Evolutionary conservation across 192 early-diverging fungal genomes (phyloP).

Genomic region (Coemansia sp.): DNA sequence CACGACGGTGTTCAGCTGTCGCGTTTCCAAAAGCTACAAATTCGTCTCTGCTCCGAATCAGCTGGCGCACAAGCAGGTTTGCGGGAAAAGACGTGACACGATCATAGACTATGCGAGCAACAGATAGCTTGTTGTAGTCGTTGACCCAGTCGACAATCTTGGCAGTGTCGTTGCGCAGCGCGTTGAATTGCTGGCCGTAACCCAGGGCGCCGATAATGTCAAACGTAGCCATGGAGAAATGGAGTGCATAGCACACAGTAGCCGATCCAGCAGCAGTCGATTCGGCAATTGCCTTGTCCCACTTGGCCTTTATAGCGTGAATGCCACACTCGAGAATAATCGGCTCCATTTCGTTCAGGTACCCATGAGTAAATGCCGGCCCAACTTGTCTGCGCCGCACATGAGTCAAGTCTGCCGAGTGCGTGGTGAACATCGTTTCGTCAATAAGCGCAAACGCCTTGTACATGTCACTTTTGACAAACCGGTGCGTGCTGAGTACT

Average conservation of each 20-base stretch:
- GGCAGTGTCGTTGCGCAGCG: slow-evolving; percentile 12
- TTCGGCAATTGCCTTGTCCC: slow-evolving; percentile 11
- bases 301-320: slow-evolving; percentile 18
- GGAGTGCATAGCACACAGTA: slow-evolving; percentile 17
- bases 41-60: slow-evolving; percentile 15
- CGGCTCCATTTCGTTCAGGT: slow-evolving; percentile 27
- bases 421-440: slow-evolving; percentile 26
- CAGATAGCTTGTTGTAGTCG: slow-evolving; percentile 12
- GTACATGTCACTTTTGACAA: slow-evolving; percentile 17
- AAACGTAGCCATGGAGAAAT: slow-evolving; percentile 26
- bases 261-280: background rate
- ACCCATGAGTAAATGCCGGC: slow-evolving; percentile 25
- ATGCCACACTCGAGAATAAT: slow-evolving; percentile 32
- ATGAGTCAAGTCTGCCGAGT: slow-evolving; percentile 14
- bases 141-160: slow-evolving; percentile 22
- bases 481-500: slow-evolving; percentile 20
- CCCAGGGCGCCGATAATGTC: slow-evolving; percentile 31
- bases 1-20: slow-evolving; percentile 4
- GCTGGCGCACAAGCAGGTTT: background rate
- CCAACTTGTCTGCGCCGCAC: slow-evolving; percentile 19
- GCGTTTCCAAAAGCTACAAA: slow-evolving; percentile 17
- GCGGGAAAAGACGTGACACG: slow-evolving; percentile 4
- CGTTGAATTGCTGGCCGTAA: slow-evolving; percentile 34
- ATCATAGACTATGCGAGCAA: background rate
- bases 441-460: slow-evolving; percentile 14